phyloP scores from a whole-genome alignment of 768 basidiomycete genomes.

The Rhodotorula diobovata region DNA sequence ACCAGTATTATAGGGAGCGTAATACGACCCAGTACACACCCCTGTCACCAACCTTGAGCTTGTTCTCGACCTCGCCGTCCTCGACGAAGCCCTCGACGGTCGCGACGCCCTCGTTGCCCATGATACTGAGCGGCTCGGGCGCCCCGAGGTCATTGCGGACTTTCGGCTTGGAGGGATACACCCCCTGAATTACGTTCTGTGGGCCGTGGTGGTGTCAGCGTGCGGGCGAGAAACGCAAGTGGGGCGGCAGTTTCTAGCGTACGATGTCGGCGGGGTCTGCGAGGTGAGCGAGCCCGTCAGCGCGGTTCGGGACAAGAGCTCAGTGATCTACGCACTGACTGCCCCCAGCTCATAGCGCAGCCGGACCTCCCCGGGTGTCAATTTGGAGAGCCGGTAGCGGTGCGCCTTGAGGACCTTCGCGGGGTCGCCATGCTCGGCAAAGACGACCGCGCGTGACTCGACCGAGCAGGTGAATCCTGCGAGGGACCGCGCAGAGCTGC shows the following conservation, averaged over 20 bases:
- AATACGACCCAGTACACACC: slow-evolving; percentile 7
- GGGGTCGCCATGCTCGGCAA: slow-evolving; percentile 31
- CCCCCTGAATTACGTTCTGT: slow-evolving; percentile 43
- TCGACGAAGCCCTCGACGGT: slow-evolving; percentile 38
- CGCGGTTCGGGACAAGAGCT: background rate
- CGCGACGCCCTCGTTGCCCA: slow-evolving; percentile 43
- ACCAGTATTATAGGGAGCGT: background rate
- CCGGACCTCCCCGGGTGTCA: slow-evolving; percentile 26
- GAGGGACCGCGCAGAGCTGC: background rate
- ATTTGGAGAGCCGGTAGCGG: slow-evolving; percentile 23
- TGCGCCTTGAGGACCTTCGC: slow-evolving; percentile 15
- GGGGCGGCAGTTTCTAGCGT: background rate
- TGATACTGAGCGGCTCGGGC: slow-evolving; percentile 23
- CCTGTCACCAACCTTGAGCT: slow-evolving; percentile 33
- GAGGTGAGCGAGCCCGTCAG: background rate
- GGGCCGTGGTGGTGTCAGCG: too few species aligned
- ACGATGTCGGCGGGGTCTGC: slow-evolving; percentile 38
- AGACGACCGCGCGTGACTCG: slow-evolving; percentile 35
- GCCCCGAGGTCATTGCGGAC: slow-evolving; percentile 33
- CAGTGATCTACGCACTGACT: slow-evolving; percentile 21
- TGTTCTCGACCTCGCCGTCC: slow-evolving; percentile 25
- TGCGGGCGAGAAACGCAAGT: background rate
- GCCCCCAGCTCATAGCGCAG: slow-evolving; percentile 31
- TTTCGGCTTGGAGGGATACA: slow-evolving; percentile 31
- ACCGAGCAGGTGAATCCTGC: slow-evolving; percentile 20